Evolutionary conservation across 148 eudicot genomes (phyloP).

Genomic region (Chenopodium album): DNA sequence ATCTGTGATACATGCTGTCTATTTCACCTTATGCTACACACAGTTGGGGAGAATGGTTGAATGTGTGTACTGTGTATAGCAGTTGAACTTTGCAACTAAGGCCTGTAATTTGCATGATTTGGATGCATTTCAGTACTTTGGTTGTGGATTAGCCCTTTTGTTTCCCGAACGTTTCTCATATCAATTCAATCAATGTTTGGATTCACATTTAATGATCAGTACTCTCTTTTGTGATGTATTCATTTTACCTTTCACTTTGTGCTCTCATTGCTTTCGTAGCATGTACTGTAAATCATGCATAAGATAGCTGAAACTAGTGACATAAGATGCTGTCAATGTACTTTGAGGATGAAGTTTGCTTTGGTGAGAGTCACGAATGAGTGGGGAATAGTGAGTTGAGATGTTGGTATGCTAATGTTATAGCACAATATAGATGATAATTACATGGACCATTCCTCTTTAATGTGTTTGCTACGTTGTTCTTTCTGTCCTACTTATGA

Average conservation of each 20-base stretch:
- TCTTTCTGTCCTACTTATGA: slow-evolving; percentile 6
- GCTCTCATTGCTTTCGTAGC: background rate
- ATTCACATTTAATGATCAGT: background rate
- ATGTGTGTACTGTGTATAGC: background rate
- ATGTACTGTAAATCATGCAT: background rate
- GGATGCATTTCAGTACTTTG: background rate
- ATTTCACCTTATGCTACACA: background rate
- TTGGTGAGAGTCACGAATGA: background rate
- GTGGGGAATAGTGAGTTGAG: background rate
- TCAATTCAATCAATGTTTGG: background rate
- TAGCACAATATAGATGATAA: background rate
- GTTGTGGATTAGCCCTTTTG: background rate
- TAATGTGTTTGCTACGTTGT: background rate
- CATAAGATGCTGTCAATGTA: background rate
- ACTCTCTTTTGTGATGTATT: background rate
- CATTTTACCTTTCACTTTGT: background rate
- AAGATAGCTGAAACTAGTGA: background rate
- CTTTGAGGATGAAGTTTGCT: background rate
- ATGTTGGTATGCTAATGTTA: background rate
- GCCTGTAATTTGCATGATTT: background rate
- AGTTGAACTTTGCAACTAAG: background rate
- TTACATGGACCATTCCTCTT: background rate
- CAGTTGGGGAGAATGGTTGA: background rate
- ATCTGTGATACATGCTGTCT: background rate
- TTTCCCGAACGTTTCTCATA: background rate